Evolutionary conservation across 2,329 filamentous ascomycete species (phyloP).

Genomic region (Ilyonectria robusta): DNA sequence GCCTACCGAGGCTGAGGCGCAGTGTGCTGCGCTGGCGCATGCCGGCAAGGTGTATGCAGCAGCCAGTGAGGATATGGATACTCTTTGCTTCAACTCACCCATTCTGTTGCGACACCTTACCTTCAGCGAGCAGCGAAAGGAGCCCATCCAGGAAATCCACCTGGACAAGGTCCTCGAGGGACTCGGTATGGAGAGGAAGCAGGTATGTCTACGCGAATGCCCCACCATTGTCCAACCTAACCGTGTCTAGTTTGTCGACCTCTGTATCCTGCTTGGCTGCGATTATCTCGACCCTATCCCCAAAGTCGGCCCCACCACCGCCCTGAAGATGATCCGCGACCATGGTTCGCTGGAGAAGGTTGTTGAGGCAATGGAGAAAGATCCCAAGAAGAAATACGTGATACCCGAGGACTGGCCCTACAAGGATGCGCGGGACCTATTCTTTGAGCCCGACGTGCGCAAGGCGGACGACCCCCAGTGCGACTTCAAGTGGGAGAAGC

Average conservation of each 20-base stretch:
- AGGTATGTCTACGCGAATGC: conserved; percentile 67
- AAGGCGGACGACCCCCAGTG: conserved; percentile 86
- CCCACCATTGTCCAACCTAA: conserved; percentile 26
- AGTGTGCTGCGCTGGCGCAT: conserved; percentile 90
- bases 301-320: conserved; percentile 92
- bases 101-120: conserved; percentile 94
- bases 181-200: conserved; percentile 86
- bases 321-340: conserved; percentile 93
- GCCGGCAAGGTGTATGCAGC: conserved; percentile 97
- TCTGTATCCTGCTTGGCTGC: conserved; percentile 97
- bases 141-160: conserved; percentile 96
- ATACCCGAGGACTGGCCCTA: conserved; percentile 98
- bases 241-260: conserved; percentile 84
- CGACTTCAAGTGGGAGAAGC: conserved; percentile 98
- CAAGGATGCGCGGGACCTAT: conserved; percentile 90
- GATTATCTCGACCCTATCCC: conserved; percentile 98
- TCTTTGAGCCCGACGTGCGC: conserved; percentile 91
- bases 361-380: conserved; percentile 83
- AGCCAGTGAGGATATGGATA: conserved; percentile 99
- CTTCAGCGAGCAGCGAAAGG: conserved; percentile 97
- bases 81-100: conserved; percentile 92
- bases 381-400: conserved; percentile 83
- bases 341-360: conserved; percentile 90
- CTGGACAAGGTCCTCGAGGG: conserved; percentile 89
- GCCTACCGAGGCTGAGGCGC: conserved; percentile 96